phyloP scores from a whole-genome alignment of 192 early-diverging fungal species.

The Linnemannia hyalina region DNA sequence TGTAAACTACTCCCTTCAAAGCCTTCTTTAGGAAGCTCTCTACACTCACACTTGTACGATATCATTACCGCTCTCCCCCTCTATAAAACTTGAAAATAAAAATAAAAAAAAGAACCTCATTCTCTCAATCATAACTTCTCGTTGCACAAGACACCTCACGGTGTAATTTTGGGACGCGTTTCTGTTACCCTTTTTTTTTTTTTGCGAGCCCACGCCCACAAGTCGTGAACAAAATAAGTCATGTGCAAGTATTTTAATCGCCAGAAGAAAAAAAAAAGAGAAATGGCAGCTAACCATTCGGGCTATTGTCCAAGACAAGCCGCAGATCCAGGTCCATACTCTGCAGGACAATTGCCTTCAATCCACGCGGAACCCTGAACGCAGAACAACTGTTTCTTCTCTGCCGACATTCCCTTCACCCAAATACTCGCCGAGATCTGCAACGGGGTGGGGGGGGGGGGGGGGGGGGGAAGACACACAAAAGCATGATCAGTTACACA shows the following conservation, averaged over 20 bases:
- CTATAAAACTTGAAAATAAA: background rate
- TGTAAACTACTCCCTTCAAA: background rate
- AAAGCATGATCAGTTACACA: background rate
- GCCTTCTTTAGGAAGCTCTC: background rate
- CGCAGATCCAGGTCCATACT: conserved; percentile 1
- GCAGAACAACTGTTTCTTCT: conserved; percentile 16
- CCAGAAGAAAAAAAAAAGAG: too few species aligned
- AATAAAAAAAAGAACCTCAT: background rate
- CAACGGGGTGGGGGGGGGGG: too few species aligned
- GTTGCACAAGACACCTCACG: background rate
- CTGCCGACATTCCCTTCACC: background rate
- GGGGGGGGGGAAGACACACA: background rate
- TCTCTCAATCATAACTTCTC: background rate
- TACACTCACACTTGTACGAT: background rate
- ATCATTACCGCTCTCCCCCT: background rate
- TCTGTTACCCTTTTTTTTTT: background rate
- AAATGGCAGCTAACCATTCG: too few species aligned
- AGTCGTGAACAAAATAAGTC: too few species aligned
- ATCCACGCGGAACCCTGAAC: conserved; percentile 13
- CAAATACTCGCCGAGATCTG: conserved; percentile 11
- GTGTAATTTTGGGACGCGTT: background rate
- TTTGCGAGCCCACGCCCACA: background rate
- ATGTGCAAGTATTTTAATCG: too few species aligned
- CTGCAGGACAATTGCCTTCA: conserved; percentile 14
- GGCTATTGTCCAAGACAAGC: background rate